A percentile compares a stretch with the other conserved stretches of the same genome.
Conservation (phyloP, 768 basidiomycete species). For the Podaxis sp. region DNA sequence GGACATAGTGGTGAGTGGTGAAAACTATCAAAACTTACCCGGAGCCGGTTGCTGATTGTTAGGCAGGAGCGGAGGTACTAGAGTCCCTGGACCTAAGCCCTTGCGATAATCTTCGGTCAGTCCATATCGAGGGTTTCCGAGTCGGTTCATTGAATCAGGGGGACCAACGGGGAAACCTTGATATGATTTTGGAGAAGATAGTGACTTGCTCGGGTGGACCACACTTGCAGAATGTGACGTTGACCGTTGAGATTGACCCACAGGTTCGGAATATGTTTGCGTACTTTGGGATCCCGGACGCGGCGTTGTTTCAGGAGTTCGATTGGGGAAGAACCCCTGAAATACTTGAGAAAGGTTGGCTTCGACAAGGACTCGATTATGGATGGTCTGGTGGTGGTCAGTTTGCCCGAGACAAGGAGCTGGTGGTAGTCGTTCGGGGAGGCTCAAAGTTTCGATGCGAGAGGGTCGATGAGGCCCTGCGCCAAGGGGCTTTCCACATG, state of each 20-base stretch:
- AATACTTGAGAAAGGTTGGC: not conserved
- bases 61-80: not conserved
- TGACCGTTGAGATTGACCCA: not conserved
- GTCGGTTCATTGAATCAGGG: not conserved
- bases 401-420: not conserved
- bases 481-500: not conserved
- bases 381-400: not conserved
- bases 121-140: not conserved
- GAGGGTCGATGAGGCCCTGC: not conserved
- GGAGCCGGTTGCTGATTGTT: not conserved
- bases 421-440: not conserved
- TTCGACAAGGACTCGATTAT: too few species aligned
- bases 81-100: not conserved
- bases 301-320: not conserved
- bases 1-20: not conserved
- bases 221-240: not conserved
- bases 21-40: not conserved
- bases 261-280: not conserved
- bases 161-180: not conserved
- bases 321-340: not conserved
- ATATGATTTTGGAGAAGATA: not conserved
- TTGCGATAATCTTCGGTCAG: not conserved
- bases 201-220: not conserved
- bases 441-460: not conserved
- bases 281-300: constrained; percentile 2